These are phyloP conservation scores for Sporobolomyces pararoseus DNA, from an alignment of 768 basidiomycete species.

Conservation along the genomic window DNA sequence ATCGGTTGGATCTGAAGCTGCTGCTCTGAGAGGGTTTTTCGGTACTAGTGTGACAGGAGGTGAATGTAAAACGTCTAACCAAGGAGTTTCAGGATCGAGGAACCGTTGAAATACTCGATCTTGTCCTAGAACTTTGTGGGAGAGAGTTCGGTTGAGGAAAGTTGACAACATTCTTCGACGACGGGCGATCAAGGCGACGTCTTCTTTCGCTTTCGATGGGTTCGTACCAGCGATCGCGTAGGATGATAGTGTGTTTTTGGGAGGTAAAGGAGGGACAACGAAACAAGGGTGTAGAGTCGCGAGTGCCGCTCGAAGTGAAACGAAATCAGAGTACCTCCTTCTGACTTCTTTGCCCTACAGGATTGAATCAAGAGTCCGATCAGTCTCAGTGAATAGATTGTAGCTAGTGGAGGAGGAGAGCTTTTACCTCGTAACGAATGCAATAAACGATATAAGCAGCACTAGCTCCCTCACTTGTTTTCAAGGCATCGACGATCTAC, in stretches of 20 bases:
- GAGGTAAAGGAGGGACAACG: slow-evolving; percentile 96
- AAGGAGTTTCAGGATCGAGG: slow-evolving; percentile 90
- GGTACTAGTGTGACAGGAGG: slow-evolving; percentile 85
- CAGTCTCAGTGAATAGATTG: not conserved
- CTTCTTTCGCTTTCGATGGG: slow-evolving; percentile 79
- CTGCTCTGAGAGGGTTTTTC: slow-evolving; percentile 92
- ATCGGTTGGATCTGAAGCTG: slow-evolving; percentile 90
- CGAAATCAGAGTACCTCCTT: slow-evolving; percentile 96
- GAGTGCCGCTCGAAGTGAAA: slow-evolving; percentile 78
- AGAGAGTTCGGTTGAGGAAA: slow-evolving; percentile 81
- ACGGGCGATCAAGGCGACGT: slow-evolving; percentile 81
- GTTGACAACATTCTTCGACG: slow-evolving; percentile 93
- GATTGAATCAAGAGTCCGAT: not conserved
- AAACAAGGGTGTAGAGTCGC: slow-evolving; percentile 87
- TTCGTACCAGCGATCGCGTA: slow-evolving; percentile 88
- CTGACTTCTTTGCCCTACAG: slow-evolving; percentile 72
- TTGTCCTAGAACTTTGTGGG: slow-evolving; percentile 90
- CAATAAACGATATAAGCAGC: slow-evolving; percentile 93
- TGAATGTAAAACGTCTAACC: slow-evolving; percentile 90
- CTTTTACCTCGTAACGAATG: slow-evolving; percentile 68
- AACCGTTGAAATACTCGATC: slow-evolving; percentile 96
- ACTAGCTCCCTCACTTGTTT: slow-evolving; percentile 81
- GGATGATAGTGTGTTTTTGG: slow-evolving; percentile 89
- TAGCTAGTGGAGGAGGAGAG: slow-evolving; percentile 34
- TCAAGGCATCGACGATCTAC: slow-evolving; percentile 91